Evolutionary conservation across 2,329 filamentous ascomycete species (phyloP), one percentile per base, ranked within the genome.

Genomic region (Plenodomus tracheiphilus): DNA sequence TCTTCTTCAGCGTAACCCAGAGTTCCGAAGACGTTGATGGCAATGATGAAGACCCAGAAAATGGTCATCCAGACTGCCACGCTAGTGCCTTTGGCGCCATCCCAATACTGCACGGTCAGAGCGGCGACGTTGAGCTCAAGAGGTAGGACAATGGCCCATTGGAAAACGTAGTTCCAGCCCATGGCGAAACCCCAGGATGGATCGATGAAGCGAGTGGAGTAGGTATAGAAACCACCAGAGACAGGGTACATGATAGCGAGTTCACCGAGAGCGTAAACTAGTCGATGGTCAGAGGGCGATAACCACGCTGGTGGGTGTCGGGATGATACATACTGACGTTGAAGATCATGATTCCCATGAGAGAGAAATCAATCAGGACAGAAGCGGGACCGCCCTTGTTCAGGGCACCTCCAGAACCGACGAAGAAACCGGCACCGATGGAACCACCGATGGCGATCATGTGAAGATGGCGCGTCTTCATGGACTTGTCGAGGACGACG

Each of bases 391-490:
- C 67, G 71, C 81, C 82, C 48, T 72, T 76, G 53, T 63, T 63
- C n/a, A 84, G 70, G 39, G 82, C 81, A 57, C 71, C 65, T 58
- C 82, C 82, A 30, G 81, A 83, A 59, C 82, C 81, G 63, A 84
- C 82, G 67, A 84, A 85, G 74, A 85, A 83, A 73, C 82, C 82
- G 65, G 82, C 82, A 68, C 82, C 82, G 47, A 85, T 85, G 25
- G 81, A 82, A 50, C 81, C 82, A 63, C 81, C 81, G 36, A 84
- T 83, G 61, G 81, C 80, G 69, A 84, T 84, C 81, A 84, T 84
- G 71, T 85, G 79, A 58, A 85, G 70, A 69, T 85, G 82, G 55
- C 82, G 79, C 43, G 75, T 73, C 74, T 81, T 80, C 75, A 85
- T 81, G 59, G 68, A 69, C 60, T 65, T 69, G 64, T 71, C 69